phyloP scores from a whole-genome alignment of 805 yeast species.

The Starmerella apis region DNA sequence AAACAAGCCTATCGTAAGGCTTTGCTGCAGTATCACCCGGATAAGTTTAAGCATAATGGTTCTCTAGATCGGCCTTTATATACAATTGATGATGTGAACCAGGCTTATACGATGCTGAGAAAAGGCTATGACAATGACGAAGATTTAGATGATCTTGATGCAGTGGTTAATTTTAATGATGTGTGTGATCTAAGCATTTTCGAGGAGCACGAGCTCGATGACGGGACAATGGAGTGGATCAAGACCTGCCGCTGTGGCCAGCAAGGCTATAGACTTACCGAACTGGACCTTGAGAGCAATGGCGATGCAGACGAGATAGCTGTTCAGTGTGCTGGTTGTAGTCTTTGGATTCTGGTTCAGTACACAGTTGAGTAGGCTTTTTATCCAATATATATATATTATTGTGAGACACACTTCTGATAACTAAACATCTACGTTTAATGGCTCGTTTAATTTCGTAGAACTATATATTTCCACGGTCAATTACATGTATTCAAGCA shows the following conservation, averaged over 20 bases:
- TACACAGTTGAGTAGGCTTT: slow-evolving; percentile 33
- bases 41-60: slow-evolving; percentile 37
- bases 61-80: background rate
- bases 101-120: slow-evolving; percentile 46
- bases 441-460: too few relatives aligned
- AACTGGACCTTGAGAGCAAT: slow-evolving; percentile 47
- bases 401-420: too few relatives aligned
- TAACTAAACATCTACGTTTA: background rate
- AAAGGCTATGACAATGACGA: slow-evolving; percentile 25
- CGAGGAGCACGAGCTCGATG: slow-evolving; percentile 28
- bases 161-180: slow-evolving; percentile 59
- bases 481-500: too few relatives aligned
- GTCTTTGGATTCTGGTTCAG: slow-evolving; percentile 71
- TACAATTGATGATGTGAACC: slow-evolving; percentile 41
- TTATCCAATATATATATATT: background rate
- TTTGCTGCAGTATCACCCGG: slow-evolving; percentile 67
- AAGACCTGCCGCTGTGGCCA: slow-evolving; percentile 31
- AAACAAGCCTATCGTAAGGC: slow-evolving; percentile 53
- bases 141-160: slow-evolving; percentile 45
- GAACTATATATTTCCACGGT: too few relatives aligned
- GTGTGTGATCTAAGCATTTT: slow-evolving; percentile 45
- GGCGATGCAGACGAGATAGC: slow-evolving; percentile 54
- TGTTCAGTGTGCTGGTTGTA: slow-evolving; percentile 73
- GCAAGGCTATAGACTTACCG: slow-evolving; percentile 50
- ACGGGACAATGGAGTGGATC: slow-evolving; percentile 27